These are phyloP conservation scores for Candida sp. DNA, from an alignment of 1,139 yeast genomes.

Conservation along the genomic window DNA sequence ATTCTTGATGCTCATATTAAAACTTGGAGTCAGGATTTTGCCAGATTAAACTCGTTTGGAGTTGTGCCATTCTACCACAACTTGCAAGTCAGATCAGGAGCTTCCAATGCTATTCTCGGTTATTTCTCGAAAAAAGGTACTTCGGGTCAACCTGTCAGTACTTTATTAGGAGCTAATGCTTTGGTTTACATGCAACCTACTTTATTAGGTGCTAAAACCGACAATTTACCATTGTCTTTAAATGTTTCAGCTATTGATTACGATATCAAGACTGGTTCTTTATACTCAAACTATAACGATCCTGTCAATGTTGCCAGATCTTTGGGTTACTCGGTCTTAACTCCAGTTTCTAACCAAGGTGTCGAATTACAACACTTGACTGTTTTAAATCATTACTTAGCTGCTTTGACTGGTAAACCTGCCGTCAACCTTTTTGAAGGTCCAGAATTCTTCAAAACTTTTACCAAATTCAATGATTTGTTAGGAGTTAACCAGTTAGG, in stretches of 20 bases:
- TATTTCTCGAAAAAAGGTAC: constrained; percentile 48
- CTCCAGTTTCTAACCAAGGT: constrained; percentile 53
- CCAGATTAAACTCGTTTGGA: constrained; percentile 52
- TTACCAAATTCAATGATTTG: constrained; percentile 46
- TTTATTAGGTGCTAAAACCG: constrained; percentile 31
- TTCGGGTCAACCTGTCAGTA: constrained; percentile 40
- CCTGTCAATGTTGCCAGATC: constrained; percentile 63
- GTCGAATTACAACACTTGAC: constrained; percentile 67
- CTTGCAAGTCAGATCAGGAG: constrained; percentile 81
- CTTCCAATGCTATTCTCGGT: constrained; percentile 77
- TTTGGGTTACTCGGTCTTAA: constrained; percentile 67
- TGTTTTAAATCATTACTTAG: constrained; percentile 62
- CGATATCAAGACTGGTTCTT: constrained; percentile 45
- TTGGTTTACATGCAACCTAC: constrained; percentile 63
- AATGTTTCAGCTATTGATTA: constrained; percentile 75
- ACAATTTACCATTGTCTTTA: constrained; percentile 60
- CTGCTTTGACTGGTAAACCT: constrained; percentile 51
- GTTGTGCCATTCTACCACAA: constrained; percentile 54
- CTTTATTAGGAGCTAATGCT: constrained; percentile 67
- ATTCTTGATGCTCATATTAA: constrained; percentile 58
- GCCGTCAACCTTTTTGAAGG: constrained; percentile 81
- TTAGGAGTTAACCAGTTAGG: constrained; percentile 45
- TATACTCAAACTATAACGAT: constrained; percentile 66
- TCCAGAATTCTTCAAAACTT: constrained; percentile 57
- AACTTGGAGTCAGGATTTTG: constrained; percentile 55